Conservation (phyloP, 1,284 basidiomycete species). For the Ceratobasidium sp. region DNA sequence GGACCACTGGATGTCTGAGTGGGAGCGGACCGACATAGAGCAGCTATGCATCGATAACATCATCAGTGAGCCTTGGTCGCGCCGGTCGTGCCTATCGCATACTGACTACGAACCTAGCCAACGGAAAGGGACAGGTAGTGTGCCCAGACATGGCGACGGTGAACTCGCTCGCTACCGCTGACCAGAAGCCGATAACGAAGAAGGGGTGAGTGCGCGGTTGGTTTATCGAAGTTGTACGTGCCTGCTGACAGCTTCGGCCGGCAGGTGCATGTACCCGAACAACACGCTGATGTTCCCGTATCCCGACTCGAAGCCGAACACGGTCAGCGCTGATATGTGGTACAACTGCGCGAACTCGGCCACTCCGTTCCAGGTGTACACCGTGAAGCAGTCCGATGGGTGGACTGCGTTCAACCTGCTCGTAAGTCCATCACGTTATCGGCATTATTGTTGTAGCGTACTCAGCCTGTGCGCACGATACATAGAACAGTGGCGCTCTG, state of each 20-base stretch:
- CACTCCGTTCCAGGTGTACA: conserved; percentile 23
- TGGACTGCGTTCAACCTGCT: conserved; percentile 36
- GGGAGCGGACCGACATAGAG: conserved; percentile 45
- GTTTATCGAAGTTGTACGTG: not conserved
- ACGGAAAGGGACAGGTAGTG: conserved; percentile 43
- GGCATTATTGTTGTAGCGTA: not conserved
- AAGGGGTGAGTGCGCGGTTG: conserved; percentile 11
- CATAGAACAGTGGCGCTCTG: conserved; percentile 7
- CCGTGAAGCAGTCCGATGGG: conserved; percentile 18
- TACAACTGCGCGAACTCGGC: conserved; percentile 24
- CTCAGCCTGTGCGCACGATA: not conserved
- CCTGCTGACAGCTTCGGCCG: not conserved
- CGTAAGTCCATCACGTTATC: not conserved
- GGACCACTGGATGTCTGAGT: conserved; percentile 41
- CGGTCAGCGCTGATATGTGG: conserved; percentile 23
- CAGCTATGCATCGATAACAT: conserved; percentile 46
- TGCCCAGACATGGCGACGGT: conserved; percentile 4
- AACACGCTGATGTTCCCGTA: conserved; percentile 22
- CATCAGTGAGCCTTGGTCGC: conserved; percentile 40
- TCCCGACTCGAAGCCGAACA: conserved; percentile 32
- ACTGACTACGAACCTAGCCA: too few relatives aligned
- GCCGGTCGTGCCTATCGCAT: too few relatives aligned
- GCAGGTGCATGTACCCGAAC: conserved; percentile 35
- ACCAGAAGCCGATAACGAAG: conserved; percentile 29
- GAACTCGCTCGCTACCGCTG: conserved; percentile 11